These are phyloP conservation scores for Nemophila menziesii DNA, from an alignment of 257 asterid genomes.

Conservation along the genomic window DNA sequence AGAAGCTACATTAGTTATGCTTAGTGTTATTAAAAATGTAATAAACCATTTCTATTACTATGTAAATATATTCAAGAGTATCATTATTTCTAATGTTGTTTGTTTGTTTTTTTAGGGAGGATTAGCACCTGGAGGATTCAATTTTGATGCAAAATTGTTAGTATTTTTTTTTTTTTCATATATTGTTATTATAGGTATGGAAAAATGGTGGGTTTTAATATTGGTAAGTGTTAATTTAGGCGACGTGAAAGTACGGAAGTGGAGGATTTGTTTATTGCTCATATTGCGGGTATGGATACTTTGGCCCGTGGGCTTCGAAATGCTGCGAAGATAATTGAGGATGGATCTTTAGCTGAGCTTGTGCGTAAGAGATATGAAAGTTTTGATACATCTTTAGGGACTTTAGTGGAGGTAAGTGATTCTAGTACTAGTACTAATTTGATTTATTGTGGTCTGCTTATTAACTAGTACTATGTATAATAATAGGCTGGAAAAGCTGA, in stretches of 20 bases:
- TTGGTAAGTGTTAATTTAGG: slow-evolving; percentile 22
- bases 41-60: neutral
- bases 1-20: slow-evolving; percentile 92
- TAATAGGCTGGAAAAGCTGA: slow-evolving; percentile 88
- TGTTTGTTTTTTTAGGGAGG: slow-evolving; percentile 51
- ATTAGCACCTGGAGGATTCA: slow-evolving; percentile 95
- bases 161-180: slow-evolving; percentile 10
- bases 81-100: slow-evolving; percentile 4
- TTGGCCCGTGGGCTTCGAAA: slow-evolving; percentile 88
- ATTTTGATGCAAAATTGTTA: slow-evolving; percentile 90
- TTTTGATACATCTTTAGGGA: slow-evolving; percentile 73
- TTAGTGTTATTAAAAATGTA: slow-evolving; percentile 69
- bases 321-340: slow-evolving; percentile 86
- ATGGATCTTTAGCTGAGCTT: slow-evolving; percentile 37
- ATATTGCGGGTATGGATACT: slow-evolving; percentile 93
- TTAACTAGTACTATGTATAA: neutral
- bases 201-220: neutral
- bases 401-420: slow-evolving; percentile 55
- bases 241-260: slow-evolving; percentile 98
- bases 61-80: neutral
- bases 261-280: slow-evolving; percentile 83
- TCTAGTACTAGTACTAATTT: neutral
- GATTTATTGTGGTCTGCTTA: no score
- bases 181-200: neutral
- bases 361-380: slow-evolving; percentile 80